These are phyloP conservation scores for Nyssa sinensis DNA, from an alignment of 148 eudicot species.

Conservation along the genomic window DNA sequence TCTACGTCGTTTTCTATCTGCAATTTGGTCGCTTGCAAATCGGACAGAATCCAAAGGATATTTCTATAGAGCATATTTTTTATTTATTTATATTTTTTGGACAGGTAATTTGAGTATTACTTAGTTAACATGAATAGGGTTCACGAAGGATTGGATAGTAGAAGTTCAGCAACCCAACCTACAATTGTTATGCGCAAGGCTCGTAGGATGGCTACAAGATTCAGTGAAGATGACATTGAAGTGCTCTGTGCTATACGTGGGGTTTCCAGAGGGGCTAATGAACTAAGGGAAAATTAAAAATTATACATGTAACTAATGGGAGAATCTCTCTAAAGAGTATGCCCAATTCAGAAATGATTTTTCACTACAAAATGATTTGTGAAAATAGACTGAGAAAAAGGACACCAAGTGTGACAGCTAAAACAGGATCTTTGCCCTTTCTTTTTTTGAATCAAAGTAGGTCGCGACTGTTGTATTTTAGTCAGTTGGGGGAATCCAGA, in stretches of 20 bases:
- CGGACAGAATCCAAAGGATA: background rate
- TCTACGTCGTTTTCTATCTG: background rate
- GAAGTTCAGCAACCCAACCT: background rate
- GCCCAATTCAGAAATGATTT: background rate
- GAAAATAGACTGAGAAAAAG: background rate
- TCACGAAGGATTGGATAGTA: background rate
- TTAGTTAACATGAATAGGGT: background rate
- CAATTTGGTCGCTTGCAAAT: background rate
- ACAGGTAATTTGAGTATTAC: background rate
- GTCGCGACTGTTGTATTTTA: no score
- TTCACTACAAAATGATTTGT: background rate
- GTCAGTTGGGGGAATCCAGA: no score
- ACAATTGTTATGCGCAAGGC: background rate
- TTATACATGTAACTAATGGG: background rate
- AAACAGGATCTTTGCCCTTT: background rate
- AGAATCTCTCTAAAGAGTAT: background rate
- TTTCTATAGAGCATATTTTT: background rate
- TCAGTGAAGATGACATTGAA: background rate
- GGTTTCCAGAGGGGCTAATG: background rate
- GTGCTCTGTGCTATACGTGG: background rate
- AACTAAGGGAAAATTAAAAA: no score
- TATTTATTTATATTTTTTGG: no score
- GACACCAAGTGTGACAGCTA: background rate
- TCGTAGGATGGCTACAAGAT: background rate
- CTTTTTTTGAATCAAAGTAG: no score